phyloP scores from a whole-genome alignment of 1,139 yeast genomes.

The Lodderomyces theae region DNA sequence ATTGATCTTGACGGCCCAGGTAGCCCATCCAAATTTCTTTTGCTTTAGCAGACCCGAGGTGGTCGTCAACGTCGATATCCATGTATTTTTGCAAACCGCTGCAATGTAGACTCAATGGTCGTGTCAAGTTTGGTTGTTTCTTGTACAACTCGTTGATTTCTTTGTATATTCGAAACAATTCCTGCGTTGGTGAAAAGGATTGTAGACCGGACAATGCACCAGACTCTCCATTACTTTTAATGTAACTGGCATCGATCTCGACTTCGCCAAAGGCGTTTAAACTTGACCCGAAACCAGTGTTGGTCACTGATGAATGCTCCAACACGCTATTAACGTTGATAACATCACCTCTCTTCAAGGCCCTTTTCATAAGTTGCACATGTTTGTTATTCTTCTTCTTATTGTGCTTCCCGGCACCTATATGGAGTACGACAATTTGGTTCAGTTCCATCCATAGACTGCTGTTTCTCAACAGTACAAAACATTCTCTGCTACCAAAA shows the following conservation, averaged over 20 bases:
- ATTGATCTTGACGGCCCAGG: no score
- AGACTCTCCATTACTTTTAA: conserved; percentile 12
- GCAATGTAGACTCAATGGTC: conserved; percentile 26
- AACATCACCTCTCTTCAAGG: conserved; percentile 19
- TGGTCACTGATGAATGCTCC: conserved; percentile 47
- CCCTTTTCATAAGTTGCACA: conserved; percentile 21
- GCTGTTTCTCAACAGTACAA: background rate
- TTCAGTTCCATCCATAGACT: background rate
- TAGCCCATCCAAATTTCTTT: no score
- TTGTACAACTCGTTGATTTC: conserved; percentile 16
- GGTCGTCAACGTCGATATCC: conserved; percentile 2
- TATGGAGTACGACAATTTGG: conserved; percentile 24
- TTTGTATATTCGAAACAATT: conserved; percentile 20
- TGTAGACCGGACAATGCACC: conserved; percentile 28
- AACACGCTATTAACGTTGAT: conserved; percentile 25
- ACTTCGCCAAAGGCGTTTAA: conserved; percentile 45
- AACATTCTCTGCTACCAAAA: no score
- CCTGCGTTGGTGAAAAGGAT: conserved; percentile 22
- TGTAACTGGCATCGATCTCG: conserved; percentile 51
- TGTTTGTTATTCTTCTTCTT: conserved; percentile 17
- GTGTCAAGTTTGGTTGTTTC: conserved; percentile 21
- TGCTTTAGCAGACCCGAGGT: conserved; percentile 19
- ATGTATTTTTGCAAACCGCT: conserved; percentile 9
- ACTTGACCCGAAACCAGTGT: conserved; percentile 59
- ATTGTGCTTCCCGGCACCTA: conserved; percentile 43